A percentile compares a stretch with the other conserved stretches of the same genome.
Evolutionary conservation across 768 basidiomycete species (phyloP).

Genomic region (Trametes cingulata): DNA sequence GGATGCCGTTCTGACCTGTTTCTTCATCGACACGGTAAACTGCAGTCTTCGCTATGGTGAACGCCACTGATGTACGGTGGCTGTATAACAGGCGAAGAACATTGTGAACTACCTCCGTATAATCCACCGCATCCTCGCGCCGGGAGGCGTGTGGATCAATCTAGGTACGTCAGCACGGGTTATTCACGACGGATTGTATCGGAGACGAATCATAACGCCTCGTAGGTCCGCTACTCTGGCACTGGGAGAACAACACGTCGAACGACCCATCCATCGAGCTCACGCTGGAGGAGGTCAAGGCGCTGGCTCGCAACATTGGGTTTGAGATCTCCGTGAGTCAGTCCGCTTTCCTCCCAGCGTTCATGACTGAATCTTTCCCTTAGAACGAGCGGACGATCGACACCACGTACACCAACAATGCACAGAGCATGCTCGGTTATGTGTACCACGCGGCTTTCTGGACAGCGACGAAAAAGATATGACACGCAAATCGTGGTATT

Average conservation of each 20-base stretch:
- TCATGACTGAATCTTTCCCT: neutral
- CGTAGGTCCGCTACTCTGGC: conserved; percentile 91
- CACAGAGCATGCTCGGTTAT: conserved; percentile 79
- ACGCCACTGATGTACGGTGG: neutral
- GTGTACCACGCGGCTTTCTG: conserved; percentile 85
- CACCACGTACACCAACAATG: conserved; percentile 86
- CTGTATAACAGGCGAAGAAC: conserved; percentile 71
- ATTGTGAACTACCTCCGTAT: conserved; percentile 88
- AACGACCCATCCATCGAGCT: conserved; percentile 86
- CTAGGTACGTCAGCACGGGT: conserved; percentile 47
- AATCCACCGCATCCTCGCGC: conserved; percentile 78
- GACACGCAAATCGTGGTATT: neutral
- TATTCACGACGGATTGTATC: neutral
- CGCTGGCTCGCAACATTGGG: conserved; percentile 68
- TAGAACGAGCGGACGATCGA: conserved; percentile 81
- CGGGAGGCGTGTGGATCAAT: conserved; percentile 92
- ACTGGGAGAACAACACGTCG: conserved; percentile 87
- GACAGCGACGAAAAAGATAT: conserved; percentile 58
- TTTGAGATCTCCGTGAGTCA: conserved; percentile 75
- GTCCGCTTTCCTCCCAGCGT: neutral
- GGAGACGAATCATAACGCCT: neutral
- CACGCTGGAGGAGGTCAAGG: conserved; percentile 86
- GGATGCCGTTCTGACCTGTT: conserved; percentile 92
- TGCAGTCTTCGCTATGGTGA: neutral
- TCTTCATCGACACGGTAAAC: conserved; percentile 93